A percentile compares a stretch with the other conserved stretches of the same genome.
These are phyloP conservation scores for Pythium inflatum DNA, from an alignment of 352 stramenopile genomes.

Conservation along the genomic window DNA sequence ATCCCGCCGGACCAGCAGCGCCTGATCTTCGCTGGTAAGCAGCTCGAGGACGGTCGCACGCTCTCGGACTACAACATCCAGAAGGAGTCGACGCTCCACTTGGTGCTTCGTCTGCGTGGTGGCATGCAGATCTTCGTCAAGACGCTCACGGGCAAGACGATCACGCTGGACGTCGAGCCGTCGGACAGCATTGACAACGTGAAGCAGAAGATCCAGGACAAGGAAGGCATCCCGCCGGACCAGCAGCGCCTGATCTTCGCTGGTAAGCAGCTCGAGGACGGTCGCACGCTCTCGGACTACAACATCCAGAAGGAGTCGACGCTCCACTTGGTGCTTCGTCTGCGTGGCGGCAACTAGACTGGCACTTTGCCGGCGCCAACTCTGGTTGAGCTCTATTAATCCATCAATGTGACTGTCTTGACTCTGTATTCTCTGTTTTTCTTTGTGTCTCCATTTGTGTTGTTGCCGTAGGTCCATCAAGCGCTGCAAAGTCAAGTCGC, in stretches of 20 bases:
- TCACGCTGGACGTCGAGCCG: constrained; percentile 97
- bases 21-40: constrained; percentile 40
- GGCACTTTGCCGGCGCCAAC: neutral
- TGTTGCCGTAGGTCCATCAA: no score
- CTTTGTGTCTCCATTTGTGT: neutral
- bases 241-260: constrained; percentile 81
- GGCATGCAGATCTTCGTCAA: constrained; percentile 99
- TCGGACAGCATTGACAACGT: constrained; percentile 99
- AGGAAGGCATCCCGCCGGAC: constrained; percentile 93
- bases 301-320: constrained; percentile 88
- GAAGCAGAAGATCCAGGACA: constrained; percentile 96
- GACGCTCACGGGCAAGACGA: constrained; percentile 97
- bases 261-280: constrained; percentile 38
- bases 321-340: constrained; percentile 95
- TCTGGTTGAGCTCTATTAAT: neutral
- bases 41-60: constrained; percentile 36
- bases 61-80: constrained; percentile 43
- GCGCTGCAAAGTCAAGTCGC: no score
- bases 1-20: constrained; percentile 94
- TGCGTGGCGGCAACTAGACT: constrained; percentile 59
- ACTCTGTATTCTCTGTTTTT: neutral
- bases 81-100: constrained; percentile 95
- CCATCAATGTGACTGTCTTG: constrained; percentile 17
- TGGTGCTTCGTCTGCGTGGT: constrained; percentile 95
- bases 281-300: constrained; percentile 38